Base-by-base conservation (phyloP, 2,329 filamentous ascomycete species). In the Xylaria sp. region DNA sequence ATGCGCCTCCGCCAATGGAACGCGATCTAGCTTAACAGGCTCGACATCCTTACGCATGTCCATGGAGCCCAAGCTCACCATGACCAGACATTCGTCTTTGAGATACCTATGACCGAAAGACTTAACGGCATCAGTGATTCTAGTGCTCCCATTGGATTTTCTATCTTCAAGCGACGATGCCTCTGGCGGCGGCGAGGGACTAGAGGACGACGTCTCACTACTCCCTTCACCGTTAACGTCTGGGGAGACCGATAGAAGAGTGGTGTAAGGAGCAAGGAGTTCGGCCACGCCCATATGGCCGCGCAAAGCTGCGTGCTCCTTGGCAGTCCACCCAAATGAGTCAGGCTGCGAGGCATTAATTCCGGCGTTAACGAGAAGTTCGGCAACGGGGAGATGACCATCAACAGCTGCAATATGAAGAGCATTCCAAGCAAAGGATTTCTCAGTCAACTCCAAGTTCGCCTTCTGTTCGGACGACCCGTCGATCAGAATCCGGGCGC, bases 81-180 rank as follows among this genome's bases (percentile, higher is more conserved):
- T 82, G 3, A 99, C 86, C 81, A 99, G 88, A 65, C 91, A 91
- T 71, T 96, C 89, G 53, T 96, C 87, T 17, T 88, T 96, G 52
- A 99, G 84, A 77, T 98, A 99, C 55, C 94, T 88, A 80, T 99
- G 95, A 58, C 95, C 95, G 76, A 98, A 99, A 1, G 92, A 91
- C 77, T 98, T 98, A 67, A 98, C 86, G 4, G 93, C 90, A 66
- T 97, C 92, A 2, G 88, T 80, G 6, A 83, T 78, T 52, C 87
- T 82, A 5, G 81, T 75, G 19, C 75, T 69, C 55, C 80, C 74
- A 70, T 84, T 79, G 49, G 86, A 88, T 33, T 80, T 82, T 51
- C 85, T 80, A 46, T 85, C 85, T 37, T 84, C 85, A 11, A 89
- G 83, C 0, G 90, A 92, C 0, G 86, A 86, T 7, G 76, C 76